Evolutionary conservation across 1,284 basidiomycete species (phyloP), one percentile per base, ranked within the genome.

Genomic region (Pyrrhoderma noxium): DNA sequence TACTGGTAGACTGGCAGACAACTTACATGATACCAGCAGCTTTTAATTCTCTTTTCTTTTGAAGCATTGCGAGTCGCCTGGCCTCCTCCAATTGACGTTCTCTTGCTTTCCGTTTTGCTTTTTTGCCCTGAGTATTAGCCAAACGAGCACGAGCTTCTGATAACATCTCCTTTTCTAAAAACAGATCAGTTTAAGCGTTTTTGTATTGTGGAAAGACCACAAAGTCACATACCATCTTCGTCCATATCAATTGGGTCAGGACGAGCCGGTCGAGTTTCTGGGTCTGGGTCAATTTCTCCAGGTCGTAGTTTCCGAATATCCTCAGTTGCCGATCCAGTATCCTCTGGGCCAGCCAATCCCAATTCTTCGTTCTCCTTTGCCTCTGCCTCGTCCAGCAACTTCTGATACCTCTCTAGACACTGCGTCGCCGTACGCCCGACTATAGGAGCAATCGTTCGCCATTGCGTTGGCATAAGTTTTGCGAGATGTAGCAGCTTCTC

Each of bases 241-340:
- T 99, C 96, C 96, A 99, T 99, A 70, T 99, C 96, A 62, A 99
- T 96, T 3, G 96, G 95, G 72, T 99, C 96, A 3, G 96, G 96
- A 25, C 95, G 78, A 1, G 96, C 96, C 45, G 96, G 92, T 65
- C 97, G 95, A 9, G 95, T 96, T 69, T 99, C 96, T 1, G 96
- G 96, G 70, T 99, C 94, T 1, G 96, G 94, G 66, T 99, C 96
- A 60, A 99, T 95, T 72, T 99, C 96, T 49, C 96, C 96, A 3
- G 94, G 93, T 48, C 93, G 78, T 55, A 99, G 72, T 57, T 84
- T 79, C 52, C 95, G 77, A 37, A 95, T 83, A 61, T 97, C 94
- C 45, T 96, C 94, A 9, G 88, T 90, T 60, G 86, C 85, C 2
- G 95, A 93, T 9, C 85, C 89, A n/a, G 76, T 76, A 60, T 93